Conservation (phyloP, 1,284 basidiomycete species). For the Tetrapyrgos nigripes region DNA sequence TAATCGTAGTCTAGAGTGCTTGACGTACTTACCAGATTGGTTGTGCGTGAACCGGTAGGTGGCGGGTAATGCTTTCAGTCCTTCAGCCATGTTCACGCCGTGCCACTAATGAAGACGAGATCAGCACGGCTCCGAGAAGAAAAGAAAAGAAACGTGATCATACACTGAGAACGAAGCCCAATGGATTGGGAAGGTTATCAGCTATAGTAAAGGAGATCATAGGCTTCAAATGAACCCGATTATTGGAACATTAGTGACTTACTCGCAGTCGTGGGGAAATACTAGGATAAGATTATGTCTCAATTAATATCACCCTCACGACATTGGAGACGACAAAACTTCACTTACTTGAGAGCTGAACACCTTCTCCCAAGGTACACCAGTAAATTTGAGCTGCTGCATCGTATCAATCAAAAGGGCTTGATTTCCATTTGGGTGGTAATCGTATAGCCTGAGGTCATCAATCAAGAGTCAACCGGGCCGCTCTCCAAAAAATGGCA, state of each 20-base stretch:
- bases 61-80: slow-evolving; percentile 59
- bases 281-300: background rate
- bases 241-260: background rate
- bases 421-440: slow-evolving; percentile 55
- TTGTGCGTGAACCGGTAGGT: slow-evolving; percentile 65
- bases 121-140: background rate
- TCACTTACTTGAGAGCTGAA: slow-evolving; percentile 37
- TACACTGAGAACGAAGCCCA: slow-evolving; percentile 25
- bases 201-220: too few species aligned
- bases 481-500: too few species aligned
- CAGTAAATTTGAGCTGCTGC: slow-evolving; percentile 56
- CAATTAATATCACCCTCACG: background rate
- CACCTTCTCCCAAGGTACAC: slow-evolving; percentile 54
- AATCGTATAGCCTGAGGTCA: slow-evolving; percentile 59
- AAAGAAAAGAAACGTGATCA: background rate
- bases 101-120: slow-evolving; percentile 54
- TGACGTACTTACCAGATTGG: slow-evolving; percentile 46
- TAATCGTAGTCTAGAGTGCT: slow-evolving; percentile 14
- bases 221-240: background rate
- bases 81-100: too few species aligned
- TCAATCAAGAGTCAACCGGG: too few species aligned
- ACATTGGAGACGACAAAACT: background rate
- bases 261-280: slow-evolving; percentile 1
- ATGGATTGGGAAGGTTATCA: slow-evolving; percentile 37
- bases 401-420: slow-evolving; percentile 59